Conservation (phyloP, 2,329 filamentous ascomycete species). For the Bipolaris bicolor region DNA sequence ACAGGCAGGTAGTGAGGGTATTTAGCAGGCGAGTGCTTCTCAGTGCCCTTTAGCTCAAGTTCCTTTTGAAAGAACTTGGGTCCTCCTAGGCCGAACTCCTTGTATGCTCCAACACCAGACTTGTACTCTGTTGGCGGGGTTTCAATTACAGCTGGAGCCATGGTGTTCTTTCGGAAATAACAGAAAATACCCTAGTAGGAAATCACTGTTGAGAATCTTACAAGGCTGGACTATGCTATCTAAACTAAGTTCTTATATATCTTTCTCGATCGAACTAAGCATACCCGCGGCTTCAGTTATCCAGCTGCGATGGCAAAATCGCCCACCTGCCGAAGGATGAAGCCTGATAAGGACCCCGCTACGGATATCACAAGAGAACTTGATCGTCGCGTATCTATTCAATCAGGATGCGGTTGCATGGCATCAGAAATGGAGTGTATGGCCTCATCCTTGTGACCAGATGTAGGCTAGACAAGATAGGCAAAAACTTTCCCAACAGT, state of each 20-base stretch:
- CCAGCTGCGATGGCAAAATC: background rate
- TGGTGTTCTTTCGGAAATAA: slow-evolving; percentile 23
- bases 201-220: background rate
- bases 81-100: slow-evolving; percentile 54
- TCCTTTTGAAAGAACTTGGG: slow-evolving; percentile 56
- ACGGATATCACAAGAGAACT: background rate
- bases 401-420: slow-evolving; percentile 31
- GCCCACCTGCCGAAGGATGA: slow-evolving; percentile 10
- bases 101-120: slow-evolving; percentile 44
- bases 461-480: slow-evolving; percentile 11
- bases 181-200: too few species aligned
- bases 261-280: background rate
- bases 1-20: slow-evolving; percentile 77
- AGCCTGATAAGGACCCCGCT: slow-evolving; percentile 6
- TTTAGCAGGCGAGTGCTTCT: slow-evolving; percentile 61
- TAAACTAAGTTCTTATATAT: background rate
- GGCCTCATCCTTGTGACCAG: slow-evolving; percentile 30
- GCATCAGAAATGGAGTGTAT: slow-evolving; percentile 40
- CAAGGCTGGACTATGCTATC: background rate
- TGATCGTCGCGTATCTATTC: slow-evolving; percentile 11
- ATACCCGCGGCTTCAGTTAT: background rate
- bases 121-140: slow-evolving; percentile 30
- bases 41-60: slow-evolving; percentile 60
- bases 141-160: slow-evolving; percentile 53
- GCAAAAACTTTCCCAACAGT: background rate